Evolutionary conservation across 2,329 filamentous ascomycete species (phyloP).

Genomic region (Grosmannia huntii): DNA sequence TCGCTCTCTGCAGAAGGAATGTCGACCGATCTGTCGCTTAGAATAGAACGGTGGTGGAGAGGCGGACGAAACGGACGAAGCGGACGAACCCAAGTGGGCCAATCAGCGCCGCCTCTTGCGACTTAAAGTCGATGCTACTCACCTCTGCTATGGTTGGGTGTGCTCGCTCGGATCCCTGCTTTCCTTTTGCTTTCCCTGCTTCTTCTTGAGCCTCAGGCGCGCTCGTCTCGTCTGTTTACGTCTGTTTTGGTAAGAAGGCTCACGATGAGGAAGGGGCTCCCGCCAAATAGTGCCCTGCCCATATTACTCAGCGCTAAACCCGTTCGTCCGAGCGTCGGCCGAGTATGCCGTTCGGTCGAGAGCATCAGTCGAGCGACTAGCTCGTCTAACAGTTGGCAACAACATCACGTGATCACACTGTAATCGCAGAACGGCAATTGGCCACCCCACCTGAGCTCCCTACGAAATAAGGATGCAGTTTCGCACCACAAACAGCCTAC

Average conservation of each 20-base stretch:
- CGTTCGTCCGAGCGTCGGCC: neutral
- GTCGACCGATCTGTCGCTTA: neutral
- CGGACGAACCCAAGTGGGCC: neutral
- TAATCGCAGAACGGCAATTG: neutral
- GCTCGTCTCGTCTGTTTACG: neutral
- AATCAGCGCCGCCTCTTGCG: neutral
- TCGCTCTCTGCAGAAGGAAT: neutral
- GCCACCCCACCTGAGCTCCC: neutral
- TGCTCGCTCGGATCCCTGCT: neutral
- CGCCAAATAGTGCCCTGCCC: too few species aligned
- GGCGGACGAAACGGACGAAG: neutral
- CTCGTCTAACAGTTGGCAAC: neutral
- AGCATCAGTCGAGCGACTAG: too few species aligned
- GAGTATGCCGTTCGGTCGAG: neutral
- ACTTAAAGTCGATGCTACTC: neutral
- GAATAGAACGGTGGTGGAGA: neutral
- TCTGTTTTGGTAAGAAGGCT: neutral
- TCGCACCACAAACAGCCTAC: neutral
- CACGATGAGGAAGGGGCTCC: neutral
- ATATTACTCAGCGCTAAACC: neutral
- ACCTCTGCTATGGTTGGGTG: neutral
- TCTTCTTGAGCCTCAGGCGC: neutral
- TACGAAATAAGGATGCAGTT: too few species aligned
- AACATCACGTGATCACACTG: neutral
- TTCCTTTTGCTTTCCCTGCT: neutral